Base-by-base conservation (phyloP, 176 grass and related monocot genomes). In the Aegilops sharonensis region DNA sequence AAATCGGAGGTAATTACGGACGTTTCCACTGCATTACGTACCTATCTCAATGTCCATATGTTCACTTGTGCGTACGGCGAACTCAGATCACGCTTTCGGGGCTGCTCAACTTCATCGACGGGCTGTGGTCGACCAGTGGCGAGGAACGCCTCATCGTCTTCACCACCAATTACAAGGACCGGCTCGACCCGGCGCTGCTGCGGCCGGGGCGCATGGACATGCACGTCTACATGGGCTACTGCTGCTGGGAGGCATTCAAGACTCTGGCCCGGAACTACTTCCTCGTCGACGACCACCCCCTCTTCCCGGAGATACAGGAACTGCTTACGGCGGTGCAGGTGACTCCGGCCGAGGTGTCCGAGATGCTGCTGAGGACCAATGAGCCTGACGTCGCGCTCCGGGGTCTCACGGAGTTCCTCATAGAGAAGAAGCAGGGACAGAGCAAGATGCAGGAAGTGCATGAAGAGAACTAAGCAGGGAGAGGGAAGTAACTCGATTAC, bases 111-210 rank as follows among this genome's bases (percentile, higher is more conserved):
- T 62, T 87, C 37, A 87, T 87, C 77, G 85, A 87, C 78, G 78
- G 85, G 39, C 79, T 88, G 6, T 88, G 87, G 87, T 89, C 87
- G 11, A 81, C 82, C 8, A 85, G 59, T 86, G 88, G 95, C 24
- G 90, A 93, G 86, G 92, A 97, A 84, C 90, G 87, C 68, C 83
- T 97, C 62, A 91, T 97, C 80, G 62, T 97, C 50, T 91, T 97
- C 88, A 95, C 92, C 72, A 95, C 95, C 81, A 97, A 97, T 78
- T 91, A 94, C 88, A 92, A 88, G 83, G 92, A 95, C 2, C 89
- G 91, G 23, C 88, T 98, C 2, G 95, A 98, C 64, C 77, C 95
- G 6, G 95, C 92, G 84, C 78, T 98, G 79, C 87, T 98, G 78
- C 95, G 92, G 43, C 85, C 89, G 0, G 95, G 92, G 1, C 81